Percentiles rank a stretch among this genome's conserved stretches.
Conservation (phyloP, 371 early-diverging fungal genomes). For the Circinella umbellata region DNA sequence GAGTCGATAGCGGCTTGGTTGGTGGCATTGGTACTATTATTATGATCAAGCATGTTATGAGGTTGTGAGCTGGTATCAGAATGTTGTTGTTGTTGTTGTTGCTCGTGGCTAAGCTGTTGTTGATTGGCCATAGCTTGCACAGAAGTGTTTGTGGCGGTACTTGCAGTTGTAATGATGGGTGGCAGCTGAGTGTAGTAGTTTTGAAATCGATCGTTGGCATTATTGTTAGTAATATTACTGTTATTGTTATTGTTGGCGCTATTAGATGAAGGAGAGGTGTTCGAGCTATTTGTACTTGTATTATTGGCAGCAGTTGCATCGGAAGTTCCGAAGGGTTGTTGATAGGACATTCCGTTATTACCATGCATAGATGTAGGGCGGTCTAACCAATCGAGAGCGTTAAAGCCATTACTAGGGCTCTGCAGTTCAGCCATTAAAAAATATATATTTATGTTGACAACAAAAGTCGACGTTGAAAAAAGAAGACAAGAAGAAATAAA, state of each 20-base stretch:
- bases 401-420: constrained; percentile 21
- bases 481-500: not conserved
- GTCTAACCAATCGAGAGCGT: constrained; percentile 20
- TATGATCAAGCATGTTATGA: constrained; percentile 19
- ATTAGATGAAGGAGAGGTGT: no score
- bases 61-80: not conserved
- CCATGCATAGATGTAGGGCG: constrained; percentile 13
- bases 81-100: not conserved
- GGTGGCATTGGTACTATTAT: no score
- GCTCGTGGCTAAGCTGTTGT: not conserved
- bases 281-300: not conserved
- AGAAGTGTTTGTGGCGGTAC: not conserved
- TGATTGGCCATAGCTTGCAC: constrained; percentile 5
- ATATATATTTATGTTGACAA: constrained; percentile 3
- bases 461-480: not conserved
- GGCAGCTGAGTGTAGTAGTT: constrained; percentile 24
- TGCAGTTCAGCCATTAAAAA: constrained; percentile 19
- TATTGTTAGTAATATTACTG: not conserved
- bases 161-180: constrained; percentile 21
- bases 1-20: constrained; percentile 12
- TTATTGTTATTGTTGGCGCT: not conserved
- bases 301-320: constrained; percentile 8
- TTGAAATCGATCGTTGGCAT: constrained; percentile 17
- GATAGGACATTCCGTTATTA: not conserved
- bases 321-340: constrained; percentile 13